Conservation (phyloP, 345 rosid species). For the Hibiscus trionum region DNA sequence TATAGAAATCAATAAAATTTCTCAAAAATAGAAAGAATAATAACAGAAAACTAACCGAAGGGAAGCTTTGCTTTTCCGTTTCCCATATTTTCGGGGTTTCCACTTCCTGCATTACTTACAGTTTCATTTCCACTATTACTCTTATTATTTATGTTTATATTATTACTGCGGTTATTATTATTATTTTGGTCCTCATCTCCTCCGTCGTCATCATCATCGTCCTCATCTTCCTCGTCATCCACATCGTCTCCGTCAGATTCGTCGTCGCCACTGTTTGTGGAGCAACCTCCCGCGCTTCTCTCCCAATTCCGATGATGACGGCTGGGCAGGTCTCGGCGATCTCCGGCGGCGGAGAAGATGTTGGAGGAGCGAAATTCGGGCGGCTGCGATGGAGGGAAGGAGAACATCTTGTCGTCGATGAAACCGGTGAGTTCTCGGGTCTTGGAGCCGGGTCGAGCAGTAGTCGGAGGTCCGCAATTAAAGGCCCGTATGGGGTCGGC, state of each 20-base stretch:
- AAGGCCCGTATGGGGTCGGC: slow-evolving; percentile 45
- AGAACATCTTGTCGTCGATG: slow-evolving; percentile 38
- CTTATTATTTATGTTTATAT: slow-evolving; percentile 13
- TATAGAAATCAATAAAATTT: background rate
- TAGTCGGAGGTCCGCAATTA: slow-evolving; percentile 18
- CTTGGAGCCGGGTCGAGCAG: slow-evolving; percentile 32
- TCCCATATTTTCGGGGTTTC: slow-evolving; percentile 21
- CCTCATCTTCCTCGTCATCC: slow-evolving; percentile 36
- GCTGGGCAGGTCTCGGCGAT: slow-evolving; percentile 10
- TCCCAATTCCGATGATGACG: slow-evolving; percentile 23
- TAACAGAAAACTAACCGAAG: slow-evolving; percentile 21
- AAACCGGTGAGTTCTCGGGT: slow-evolving; percentile 49
- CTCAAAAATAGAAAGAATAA: no score
- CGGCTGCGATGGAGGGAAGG: slow-evolving; percentile 33
- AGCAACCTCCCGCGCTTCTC: slow-evolving; percentile 18
- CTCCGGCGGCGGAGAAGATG: background rate
- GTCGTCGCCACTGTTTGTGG: slow-evolving; percentile 26
- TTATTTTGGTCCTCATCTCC: slow-evolving; percentile 14
- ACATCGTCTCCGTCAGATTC: slow-evolving; percentile 45
- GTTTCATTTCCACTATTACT: slow-evolving; percentile 12
- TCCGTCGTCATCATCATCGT: slow-evolving; percentile 24
- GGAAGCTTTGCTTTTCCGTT: slow-evolving; percentile 35
- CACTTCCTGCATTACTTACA: slow-evolving; percentile 15
- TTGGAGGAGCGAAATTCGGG: slow-evolving; percentile 23
- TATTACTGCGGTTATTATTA: slow-evolving; percentile 5